Base-by-base conservation (phyloP, 2,329 filamentous ascomycete species). In the Trichoderma sp. region DNA sequence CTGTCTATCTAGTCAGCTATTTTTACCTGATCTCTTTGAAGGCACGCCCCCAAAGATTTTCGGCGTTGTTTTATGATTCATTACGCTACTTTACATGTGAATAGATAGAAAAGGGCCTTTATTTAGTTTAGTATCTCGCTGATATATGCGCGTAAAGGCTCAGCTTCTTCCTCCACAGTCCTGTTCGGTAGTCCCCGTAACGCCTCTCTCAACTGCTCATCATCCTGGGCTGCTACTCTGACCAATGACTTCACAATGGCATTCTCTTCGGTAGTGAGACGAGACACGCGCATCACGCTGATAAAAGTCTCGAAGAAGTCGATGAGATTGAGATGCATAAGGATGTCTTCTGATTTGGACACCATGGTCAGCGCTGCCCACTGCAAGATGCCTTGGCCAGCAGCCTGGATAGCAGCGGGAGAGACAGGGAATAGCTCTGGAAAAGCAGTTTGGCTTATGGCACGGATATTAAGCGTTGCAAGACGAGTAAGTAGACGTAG, bases 311-410 rank as follows among this genome's bases (percentile, higher is more conserved):
- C 85, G 74, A 86, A 86, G 72, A 88, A 88, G 73, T 88, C 85
- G n/a, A 87, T 78, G 23, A 88, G 80, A 68, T 74, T 86, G 7
- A 86, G 78, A 57, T 85, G 82, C 84, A 88, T 85, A 26, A 89
- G 80, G 23, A 79, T 72, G 69, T 89, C 87, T 63, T 89, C 87
- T 1, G 79, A 76, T 69, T 76, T 81, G 71, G 86, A 85, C 30
- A 88, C 81, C 87, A 89, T 88, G 68, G 76, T 79, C 32, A 88
- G 77, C 8, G 84, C 83, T 4, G 84, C 86, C 76, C 86, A 88
- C 58, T 85, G 84, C 5, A 89, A 79, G 5, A 89, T 74, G 0
- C 85, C 85, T 6, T 79, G 75, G 4, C 81, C 77, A 3, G 76
- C 71, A 2, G 73, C 70, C 4, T 75, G 76, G 15, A 76, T 74